Evolutionary conservation across 2,329 filamentous ascomycete genomes (phyloP).

Genomic region (Claviceps purpurea): DNA sequence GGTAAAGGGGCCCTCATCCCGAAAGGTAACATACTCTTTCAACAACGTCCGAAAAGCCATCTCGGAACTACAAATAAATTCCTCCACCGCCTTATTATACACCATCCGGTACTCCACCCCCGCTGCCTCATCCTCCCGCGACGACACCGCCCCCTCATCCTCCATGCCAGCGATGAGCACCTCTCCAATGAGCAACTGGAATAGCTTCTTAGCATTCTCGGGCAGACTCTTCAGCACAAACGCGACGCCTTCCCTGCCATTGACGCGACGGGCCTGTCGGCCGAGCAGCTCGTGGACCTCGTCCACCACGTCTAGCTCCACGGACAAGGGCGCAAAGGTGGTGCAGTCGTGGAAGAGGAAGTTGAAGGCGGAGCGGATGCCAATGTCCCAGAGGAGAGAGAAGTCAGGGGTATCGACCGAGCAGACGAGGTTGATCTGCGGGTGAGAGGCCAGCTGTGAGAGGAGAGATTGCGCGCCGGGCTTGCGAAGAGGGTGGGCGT

Average conservation of each 20-base stretch:
- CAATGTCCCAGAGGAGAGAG: conserved; percentile 77
- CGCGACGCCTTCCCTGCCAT: conserved; percentile 79
- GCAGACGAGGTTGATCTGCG: conserved; percentile 57
- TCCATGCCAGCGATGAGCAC: conserved; percentile 55
- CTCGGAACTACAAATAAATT: conserved; percentile 94
- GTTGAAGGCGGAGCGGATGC: conserved; percentile 67
- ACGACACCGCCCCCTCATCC: conserved; percentile 33
- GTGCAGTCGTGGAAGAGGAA: conserved; percentile 92
- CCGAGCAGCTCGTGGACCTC: conserved; percentile 81
- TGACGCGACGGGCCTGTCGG: conserved; percentile 62
- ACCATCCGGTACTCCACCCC: conserved; percentile 83
- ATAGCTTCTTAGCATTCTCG: conserved; percentile 81
- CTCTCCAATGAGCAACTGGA: conserved; percentile 73
- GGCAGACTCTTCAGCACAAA: conserved; percentile 85
- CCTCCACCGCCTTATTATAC: conserved; percentile 91
- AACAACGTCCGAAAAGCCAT: conserved; percentile 88
- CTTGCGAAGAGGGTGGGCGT: conserved; percentile 64
- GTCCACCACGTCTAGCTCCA: conserved; percentile 75
- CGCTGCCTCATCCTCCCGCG: conserved; percentile 30
- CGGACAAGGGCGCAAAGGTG: conserved; percentile 62
- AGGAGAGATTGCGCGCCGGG: conserved; percentile 57
- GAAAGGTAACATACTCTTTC: conserved; percentile 55
- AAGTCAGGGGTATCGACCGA: conserved; percentile 85
- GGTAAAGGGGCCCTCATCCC: too few species aligned
- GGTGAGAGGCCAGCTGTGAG: conserved; percentile 61